Base-by-base conservation (phyloP, 2,329 filamentous ascomycete genomes). In the Diaporthe capsici region DNA sequence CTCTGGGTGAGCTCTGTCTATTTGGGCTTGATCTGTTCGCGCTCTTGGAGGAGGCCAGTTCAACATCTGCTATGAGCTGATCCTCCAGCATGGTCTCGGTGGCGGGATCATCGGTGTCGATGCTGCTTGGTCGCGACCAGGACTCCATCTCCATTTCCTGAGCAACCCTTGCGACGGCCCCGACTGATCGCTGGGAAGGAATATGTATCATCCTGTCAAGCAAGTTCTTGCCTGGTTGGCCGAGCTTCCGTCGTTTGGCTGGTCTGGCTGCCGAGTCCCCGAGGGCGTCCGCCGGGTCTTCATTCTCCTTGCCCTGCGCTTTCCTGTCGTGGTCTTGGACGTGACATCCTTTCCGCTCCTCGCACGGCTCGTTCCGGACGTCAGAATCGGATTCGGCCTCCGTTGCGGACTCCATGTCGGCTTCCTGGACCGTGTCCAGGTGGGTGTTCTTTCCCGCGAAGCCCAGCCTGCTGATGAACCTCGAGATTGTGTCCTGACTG, bases 401-500 rank as follows among this genome's bases (percentile, higher is more conserved):
- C 2, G 72, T 75, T 25, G 42, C 58, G 4, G 70, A 73, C 49
- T 73, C 70, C 7, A 44, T 22, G 6, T 75, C 51, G 39, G 37
- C 58, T 22, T 77, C 70, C 28, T 42, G 47, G n/a, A 75, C 63
- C n/a, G 70, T 9, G 1, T 42, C 63, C n/a, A 76, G 53, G 6
- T 15, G 53, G 61, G 82, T 82, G 7, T 31, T 34, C 78, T 84
- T 84, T 72, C 78, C 84, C 1, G 75, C 74, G 3, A 78, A 78
- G 1, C 81, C 82, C n/a, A 83, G 82, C 0, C 84, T 82, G 49
- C 84, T 82, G 10, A 90, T 82, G 75, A 92, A 92, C 49, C 86
- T 80, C 25, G 89, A 84, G 77, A 92, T 90, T 0, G 88, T 90
- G 57, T 88, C 88, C 80, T 92, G 91, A 47, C 90, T 92, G 0